Conservation (phyloP, 768 basidiomycete genomes). For the Pleurotus cornucopiae region DNA sequence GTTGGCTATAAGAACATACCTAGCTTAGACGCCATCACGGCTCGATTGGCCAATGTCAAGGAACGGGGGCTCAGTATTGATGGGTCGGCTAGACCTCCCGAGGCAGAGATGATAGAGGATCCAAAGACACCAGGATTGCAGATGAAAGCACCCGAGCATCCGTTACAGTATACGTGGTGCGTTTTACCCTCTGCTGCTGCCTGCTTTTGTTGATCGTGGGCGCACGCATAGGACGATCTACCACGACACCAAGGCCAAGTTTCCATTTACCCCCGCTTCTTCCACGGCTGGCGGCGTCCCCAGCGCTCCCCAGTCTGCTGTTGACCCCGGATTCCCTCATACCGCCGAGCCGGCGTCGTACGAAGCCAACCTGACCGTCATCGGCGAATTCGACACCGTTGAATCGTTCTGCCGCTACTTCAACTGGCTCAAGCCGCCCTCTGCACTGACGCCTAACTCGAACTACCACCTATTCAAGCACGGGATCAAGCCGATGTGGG, state of each 20-base stretch:
- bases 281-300: constrained; percentile 18
- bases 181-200: constrained; percentile 15
- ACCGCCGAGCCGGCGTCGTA: constrained; percentile 58
- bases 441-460: constrained; percentile 80
- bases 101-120: constrained; percentile 76
- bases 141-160: constrained; percentile 76
- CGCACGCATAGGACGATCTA: constrained; percentile 69
- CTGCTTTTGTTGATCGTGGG: too few species aligned
- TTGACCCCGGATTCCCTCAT: constrained; percentile 24
- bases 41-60: constrained; percentile 56
- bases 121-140: constrained; percentile 75
- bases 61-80: constrained; percentile 60
- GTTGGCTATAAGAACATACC: constrained; percentile 85
- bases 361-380: constrained; percentile 80
- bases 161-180: constrained; percentile 80
- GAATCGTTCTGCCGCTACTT: constrained; percentile 89
- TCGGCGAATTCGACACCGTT: constrained; percentile 89
- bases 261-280: constrained; percentile 46
- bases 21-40: constrained; percentile 80
- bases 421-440: constrained; percentile 92
- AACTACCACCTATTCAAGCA: constrained; percentile 96
- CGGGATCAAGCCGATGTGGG: constrained; percentile 97
- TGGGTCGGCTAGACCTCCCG: constrained; percentile 67
- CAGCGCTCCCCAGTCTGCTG: constrained; percentile 15
- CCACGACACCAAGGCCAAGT: constrained; percentile 81